phyloP scores from a whole-genome alignment of 495 filamentous ascomycete species.

The Chaetomium tenue region DNA sequence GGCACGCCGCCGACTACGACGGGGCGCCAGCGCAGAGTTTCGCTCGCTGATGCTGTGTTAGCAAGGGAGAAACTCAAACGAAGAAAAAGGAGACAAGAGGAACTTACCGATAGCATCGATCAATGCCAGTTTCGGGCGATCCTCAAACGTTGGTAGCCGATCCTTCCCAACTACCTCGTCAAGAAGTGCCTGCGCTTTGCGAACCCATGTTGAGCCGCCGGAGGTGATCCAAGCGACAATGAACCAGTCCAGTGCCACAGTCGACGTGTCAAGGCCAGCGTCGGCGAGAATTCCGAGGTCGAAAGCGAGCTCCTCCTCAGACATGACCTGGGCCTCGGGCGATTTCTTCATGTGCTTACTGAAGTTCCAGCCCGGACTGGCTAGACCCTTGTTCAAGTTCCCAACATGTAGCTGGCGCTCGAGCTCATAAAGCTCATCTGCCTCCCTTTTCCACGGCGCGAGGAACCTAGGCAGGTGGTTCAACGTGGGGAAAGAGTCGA shows the following conservation, averaged over 20 bases:
- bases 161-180: slow-evolving; percentile 45
- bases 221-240: too few species aligned
- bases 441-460: slow-evolving; percentile 16
- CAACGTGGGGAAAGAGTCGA: slow-evolving; percentile 15
- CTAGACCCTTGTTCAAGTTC: background rate
- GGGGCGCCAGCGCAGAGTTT: slow-evolving; percentile 52
- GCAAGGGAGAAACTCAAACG: slow-evolving; percentile 18
- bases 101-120: slow-evolving; percentile 47
- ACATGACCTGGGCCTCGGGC: background rate
- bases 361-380: too few species aligned
- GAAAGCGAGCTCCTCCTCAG: slow-evolving; percentile 9
- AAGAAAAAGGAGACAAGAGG: slow-evolving; percentile 26
- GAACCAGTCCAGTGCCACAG: background rate
- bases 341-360: too few species aligned
- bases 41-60: background rate
- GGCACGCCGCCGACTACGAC: slow-evolving; percentile 51
- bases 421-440: slow-evolving; percentile 7
- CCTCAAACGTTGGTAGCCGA: slow-evolving; percentile 47
- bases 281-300: slow-evolving; percentile 16
- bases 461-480: slow-evolving; percentile 5
- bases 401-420: slow-evolving; percentile 11
- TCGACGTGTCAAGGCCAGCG: slow-evolving; percentile 11
- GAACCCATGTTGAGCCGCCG: background rate
- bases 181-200: slow-evolving; percentile 52
- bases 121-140: slow-evolving; percentile 49